A percentile compares a stretch with the other conserved stretches of the same genome.
Conservation (phyloP, 345 rosid species). For the Moringa oleifera region DNA sequence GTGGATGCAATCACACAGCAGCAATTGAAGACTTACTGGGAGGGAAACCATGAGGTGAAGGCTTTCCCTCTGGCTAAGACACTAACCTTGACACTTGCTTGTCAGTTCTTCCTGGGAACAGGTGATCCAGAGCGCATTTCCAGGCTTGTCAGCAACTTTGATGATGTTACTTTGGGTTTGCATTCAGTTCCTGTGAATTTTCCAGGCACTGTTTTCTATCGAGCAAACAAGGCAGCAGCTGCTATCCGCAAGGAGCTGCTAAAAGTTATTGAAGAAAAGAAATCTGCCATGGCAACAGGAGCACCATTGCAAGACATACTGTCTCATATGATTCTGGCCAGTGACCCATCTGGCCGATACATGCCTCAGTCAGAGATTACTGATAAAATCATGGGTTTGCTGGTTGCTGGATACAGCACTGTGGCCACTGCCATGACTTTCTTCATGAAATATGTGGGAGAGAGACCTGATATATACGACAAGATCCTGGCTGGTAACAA, state of each 20-base stretch:
- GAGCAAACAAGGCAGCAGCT: constrained; percentile 20
- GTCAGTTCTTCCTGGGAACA: constrained; percentile 25
- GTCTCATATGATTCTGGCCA: constrained; percentile 18
- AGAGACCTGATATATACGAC: constrained; percentile 26
- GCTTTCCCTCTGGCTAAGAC: constrained; percentile 30
- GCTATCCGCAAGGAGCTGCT: constrained; percentile 19
- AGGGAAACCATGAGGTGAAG: constrained; percentile 14
- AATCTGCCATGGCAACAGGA: constrained; percentile 10
- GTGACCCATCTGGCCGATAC: constrained; percentile 8
- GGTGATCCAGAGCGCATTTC: constrained; percentile 40
- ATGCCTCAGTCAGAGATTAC: constrained; percentile 19
- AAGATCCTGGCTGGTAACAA: too few species aligned
- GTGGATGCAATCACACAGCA: constrained; percentile 29
- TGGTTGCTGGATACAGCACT: constrained; percentile 33
- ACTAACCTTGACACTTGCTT: constrained; percentile 33
- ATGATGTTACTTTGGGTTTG: constrained; percentile 39
- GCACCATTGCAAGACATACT: constrained; percentile 21
- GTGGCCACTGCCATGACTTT: constrained; percentile 26
- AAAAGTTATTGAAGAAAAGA: constrained; percentile 15
- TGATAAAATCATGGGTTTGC: constrained; percentile 25
- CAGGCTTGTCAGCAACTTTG: constrained; percentile 32
- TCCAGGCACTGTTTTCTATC: constrained; percentile 25
- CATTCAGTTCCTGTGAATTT: constrained; percentile 27
- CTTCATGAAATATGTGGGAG: constrained; percentile 24
- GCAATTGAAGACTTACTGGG: constrained; percentile 30